Evolutionary conservation across 202 grass and related monocot species (phyloP).

Genomic region (Setaria viridis): DNA sequence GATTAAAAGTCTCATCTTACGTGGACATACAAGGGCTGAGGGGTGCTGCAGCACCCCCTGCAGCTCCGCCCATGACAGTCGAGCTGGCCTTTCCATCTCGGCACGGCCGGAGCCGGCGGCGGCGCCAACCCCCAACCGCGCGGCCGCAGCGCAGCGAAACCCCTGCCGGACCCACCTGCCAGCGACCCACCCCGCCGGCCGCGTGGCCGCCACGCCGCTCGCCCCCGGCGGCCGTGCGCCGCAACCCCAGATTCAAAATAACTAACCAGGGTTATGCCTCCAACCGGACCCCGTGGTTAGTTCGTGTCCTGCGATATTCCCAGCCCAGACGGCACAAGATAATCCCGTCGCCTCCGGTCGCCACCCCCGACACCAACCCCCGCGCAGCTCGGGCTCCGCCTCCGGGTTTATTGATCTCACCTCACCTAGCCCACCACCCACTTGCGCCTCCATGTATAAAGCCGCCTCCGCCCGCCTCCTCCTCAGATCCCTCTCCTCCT

Average conservation of each 20-base stretch:
- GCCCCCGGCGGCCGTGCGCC: neutral
- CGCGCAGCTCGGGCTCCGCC: neutral
- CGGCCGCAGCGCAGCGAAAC: neutral
- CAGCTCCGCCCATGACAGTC: neutral
- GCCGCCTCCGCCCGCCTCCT: slow-evolving; percentile 65
- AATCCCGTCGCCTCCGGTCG: neutral
- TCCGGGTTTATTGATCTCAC: neutral
- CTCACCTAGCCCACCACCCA: neutral
- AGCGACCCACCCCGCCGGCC: neutral
- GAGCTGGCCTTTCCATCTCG: neutral
- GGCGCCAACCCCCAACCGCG: too few species aligned
- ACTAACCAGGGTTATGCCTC: neutral
- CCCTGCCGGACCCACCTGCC: neutral
- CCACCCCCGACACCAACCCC: neutral
- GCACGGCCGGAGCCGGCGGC: neutral
- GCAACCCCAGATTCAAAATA: neutral
- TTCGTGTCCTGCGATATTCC: neutral
- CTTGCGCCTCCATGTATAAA: slow-evolving; percentile 73
- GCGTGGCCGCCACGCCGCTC: slow-evolving; percentile 3
- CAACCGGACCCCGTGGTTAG: neutral
- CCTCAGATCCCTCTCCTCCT: slow-evolving; percentile 51
- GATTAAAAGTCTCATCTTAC: too few species aligned
- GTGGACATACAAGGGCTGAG: too few species aligned
- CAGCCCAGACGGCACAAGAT: neutral
- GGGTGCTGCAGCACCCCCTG: too few species aligned